Evolutionary conservation across 305 asterid genomes (phyloP), one percentile per base, ranked within the genome.

Genomic region (Plantago lanceolata): DNA sequence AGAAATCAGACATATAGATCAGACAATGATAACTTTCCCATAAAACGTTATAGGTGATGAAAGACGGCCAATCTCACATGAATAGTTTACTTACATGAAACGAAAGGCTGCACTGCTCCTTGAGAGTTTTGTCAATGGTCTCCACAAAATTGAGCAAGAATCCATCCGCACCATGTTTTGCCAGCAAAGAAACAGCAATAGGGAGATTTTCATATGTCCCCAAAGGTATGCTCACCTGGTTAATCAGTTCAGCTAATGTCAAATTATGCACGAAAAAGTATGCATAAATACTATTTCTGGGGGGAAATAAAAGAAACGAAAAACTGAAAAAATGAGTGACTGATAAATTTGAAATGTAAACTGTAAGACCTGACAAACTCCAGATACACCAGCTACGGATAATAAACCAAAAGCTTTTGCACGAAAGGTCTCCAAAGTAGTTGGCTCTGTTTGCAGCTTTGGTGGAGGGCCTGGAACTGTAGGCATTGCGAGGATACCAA

Each of bases 381-480:
- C 98, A 11, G 98, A 91, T 44, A 89, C 85, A 68, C 95, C 96
- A 33, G 95, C 95, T 57, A 91, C 79, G 37, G 98, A 88, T 64
- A 86, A 78, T 76, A 91, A 73, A 64, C 96, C 77, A 62, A 91
- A 89, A 45, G 96, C 98, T 73, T 85, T 86, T 48, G 87, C 89
- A n/a, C 95, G 94, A 57, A 86, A 86, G 15, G 35, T 68, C 74
- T 88, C 96, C 63, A 86, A 66, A 6, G 82, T 19, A 29, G 75
- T 73, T 5, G 96, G 72, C 31, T 86, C 96, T 2, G 83, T 81
- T 69, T 80, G 80, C 63, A 91, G 83, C 82, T 81, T 82, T 8
- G 96, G 96, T 15, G 96, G 95, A 64, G 88, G 93, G 49, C 96
- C 93, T 5, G 96, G 93, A 61, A 88, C 95, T 18, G 89, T 88